Evolutionary conservation across 768 basidiomycete genomes (phyloP), one percentile per base, ranked within the genome.

Genomic region (Rhizopogon salebrosus): DNA sequence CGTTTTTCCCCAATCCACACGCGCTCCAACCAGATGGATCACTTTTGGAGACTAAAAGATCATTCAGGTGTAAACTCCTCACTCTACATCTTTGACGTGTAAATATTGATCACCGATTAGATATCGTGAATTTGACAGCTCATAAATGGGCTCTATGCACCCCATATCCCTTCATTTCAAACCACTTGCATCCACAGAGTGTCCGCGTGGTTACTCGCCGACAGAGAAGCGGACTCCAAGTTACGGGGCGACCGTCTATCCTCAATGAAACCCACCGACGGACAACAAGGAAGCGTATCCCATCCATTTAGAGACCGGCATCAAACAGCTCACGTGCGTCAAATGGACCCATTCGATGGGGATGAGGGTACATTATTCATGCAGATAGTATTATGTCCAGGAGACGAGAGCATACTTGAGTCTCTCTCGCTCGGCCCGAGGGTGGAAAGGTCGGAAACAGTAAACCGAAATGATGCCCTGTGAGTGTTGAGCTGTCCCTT

Each of bases 251-350:
- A 31, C 68, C 71, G 9, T 76, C 65, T 70, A 39, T 64, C 66
- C n/a, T n/a, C n/a, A n/a, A n/a, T n/a, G n/a, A n/a, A 16, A 60
- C 59, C 26, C 61, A 67, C 40, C n/a, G n/a, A n/a, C n/a, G n/a
- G n/a, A n/a, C n/a, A n/a, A 73, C 10, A 64, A 64, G 56, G 72
- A 75, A 51, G 60, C 71, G 18, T 61, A 63, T 34, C 59, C 49
- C 3, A 62, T 73, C 2, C 57, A 60, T 27, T 50, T 63, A 1
- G 72, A 70, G 27, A 61, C 60, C 18, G 72, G 75, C 55, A 53
- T 77, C 49, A 75, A 76, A 54, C 69, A 69, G 54, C 57, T 73
- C 48, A 70, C 75, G 40, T 68, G 38, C 56, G 65, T 45, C 69
- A 70, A 43, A 65, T n/a, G n/a, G n/a, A n/a, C 40, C 36, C 13